Base-by-base conservation (phyloP, 2,329 filamentous ascomycete species). In the Ilyonectria sp. region DNA sequence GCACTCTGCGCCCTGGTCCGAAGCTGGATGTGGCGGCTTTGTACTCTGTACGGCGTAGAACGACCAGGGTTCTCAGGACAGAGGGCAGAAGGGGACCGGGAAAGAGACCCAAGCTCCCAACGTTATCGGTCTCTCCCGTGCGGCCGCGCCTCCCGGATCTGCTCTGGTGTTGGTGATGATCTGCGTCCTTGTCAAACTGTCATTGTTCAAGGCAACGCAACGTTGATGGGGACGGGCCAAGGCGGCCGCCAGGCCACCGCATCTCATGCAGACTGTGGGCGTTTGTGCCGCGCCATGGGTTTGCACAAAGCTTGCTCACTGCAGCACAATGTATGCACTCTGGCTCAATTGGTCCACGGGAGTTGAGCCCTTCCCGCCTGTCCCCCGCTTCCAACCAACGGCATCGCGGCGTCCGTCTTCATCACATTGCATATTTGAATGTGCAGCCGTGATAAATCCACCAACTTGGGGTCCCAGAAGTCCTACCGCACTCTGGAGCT, bases 301-400 rank as follows among this genome's bases (percentile, higher is more conserved):
- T 54, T 66, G 63, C 63, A 61, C 61, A 26, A 53, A 54, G 55
- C 35, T 37, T 17, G 23, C 44, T 62, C 21, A 40, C 60, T 57
- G 58, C 52, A 52, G 57, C 49, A 17, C 23, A 46, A 53, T 65
- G 63, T 61, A 61, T 53, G 52, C 63, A 65, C 57, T 65, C 60
- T 43, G 44, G 52, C 63, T 50, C 53, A 40, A 21, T 53, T 53
- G 2, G 49, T 56, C 33, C 60, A 49, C 43, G 47, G 23, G 21
- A 44, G 58, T 60, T 55, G 52, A 56, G 37, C 57, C 52, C 44
- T 58, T 49, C n/a, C 40, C 15, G 53, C 53, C 56, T 23, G 7
- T 31, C 53, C 57, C 58, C 58, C 63, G 21, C 63, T 35, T 26
- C 35, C 13, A 52, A 26, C 33, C 52, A 52, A 19, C 21, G 35